Evolutionary conservation across 148 eudicot species (phyloP).

Genomic region (Linanthus parryae): DNA sequence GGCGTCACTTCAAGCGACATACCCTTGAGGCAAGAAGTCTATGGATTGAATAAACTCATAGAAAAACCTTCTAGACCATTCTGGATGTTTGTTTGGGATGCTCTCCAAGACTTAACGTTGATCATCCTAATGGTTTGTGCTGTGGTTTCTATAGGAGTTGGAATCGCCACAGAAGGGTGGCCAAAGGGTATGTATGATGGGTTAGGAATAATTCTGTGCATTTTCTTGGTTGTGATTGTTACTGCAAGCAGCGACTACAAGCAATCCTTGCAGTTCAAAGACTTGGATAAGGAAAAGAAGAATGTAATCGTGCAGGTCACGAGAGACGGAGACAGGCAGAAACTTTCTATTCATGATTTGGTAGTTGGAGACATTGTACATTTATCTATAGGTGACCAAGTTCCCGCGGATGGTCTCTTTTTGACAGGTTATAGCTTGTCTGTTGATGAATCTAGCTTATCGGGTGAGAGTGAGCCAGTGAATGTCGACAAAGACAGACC

Average conservation of each 20-base stretch:
- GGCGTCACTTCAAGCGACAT: conserved; percentile 38
- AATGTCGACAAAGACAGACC: conserved; percentile 37
- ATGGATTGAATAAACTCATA: conserved; percentile 41
- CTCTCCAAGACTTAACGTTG: conserved; percentile 70
- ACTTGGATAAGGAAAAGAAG: conserved; percentile 68
- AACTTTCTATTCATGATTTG: conserved; percentile 61
- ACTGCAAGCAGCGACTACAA: conserved; percentile 82
- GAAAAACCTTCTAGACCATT: conserved; percentile 62
- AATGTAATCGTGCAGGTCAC: conserved; percentile 55
- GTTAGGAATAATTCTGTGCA: conserved; percentile 57
- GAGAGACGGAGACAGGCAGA: conserved; percentile 46
- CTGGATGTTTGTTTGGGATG: conserved; percentile 75
- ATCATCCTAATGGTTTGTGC: conserved; percentile 76
- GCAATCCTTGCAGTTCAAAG: conserved; percentile 81
- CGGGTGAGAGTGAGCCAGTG: conserved; percentile 85
- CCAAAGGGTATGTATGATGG: conserved; percentile 85
- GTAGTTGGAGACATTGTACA: conserved; percentile 81
- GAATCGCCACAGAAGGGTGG: conserved; percentile 80
- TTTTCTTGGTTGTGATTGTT: conserved; percentile 62
- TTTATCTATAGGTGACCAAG: conserved; percentile 67
- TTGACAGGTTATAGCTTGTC: conserved; percentile 55
- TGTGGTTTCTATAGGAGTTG: conserved; percentile 61
- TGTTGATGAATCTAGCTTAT: conserved; percentile 79
- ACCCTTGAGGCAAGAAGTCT: conserved; percentile 32
- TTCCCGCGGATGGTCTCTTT: conserved; percentile 84